Percentiles rank a stretch among this genome's conserved stretches.
These are phyloP conservation scores for Kregervanrija delftensis DNA, from an alignment of 805 yeast species.

Conservation along the genomic window DNA sequence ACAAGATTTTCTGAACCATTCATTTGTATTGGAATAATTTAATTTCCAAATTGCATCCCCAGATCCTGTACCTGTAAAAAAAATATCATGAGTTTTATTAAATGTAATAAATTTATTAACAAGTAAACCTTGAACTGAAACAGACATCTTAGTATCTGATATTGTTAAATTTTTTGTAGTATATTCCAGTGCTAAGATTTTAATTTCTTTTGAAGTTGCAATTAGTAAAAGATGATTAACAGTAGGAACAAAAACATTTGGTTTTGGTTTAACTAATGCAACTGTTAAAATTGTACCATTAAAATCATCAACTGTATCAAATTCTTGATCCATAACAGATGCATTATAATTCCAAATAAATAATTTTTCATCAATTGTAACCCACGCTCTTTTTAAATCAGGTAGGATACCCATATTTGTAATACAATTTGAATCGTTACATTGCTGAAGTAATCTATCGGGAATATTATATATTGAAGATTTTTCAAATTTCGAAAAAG, in stretches of 20 bases:
- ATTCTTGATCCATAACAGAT: constrained; percentile 45
- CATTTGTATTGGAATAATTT: constrained; percentile 72
- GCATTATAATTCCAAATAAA: constrained; percentile 71
- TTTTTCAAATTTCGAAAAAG: constrained; percentile 72
- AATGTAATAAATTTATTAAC: constrained; percentile 56
- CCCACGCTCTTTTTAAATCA: constrained; percentile 78
- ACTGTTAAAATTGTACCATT: constrained; percentile 73
- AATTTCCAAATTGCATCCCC: constrained; percentile 83
- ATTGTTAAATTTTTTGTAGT: constrained; percentile 49
- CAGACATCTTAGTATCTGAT: constrained; percentile 76
- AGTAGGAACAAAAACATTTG: constrained; percentile 69
- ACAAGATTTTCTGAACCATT: constrained; percentile 82
- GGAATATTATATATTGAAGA: constrained; percentile 67
- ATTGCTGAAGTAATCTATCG: constrained; percentile 43
- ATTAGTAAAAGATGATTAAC: constrained; percentile 69
- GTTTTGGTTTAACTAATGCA: constrained; percentile 72
- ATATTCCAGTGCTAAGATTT: constrained; percentile 66
- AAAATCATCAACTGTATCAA: constrained; percentile 76
- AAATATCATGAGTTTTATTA: constrained; percentile 67
- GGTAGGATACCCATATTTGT: constrained; percentile 81
- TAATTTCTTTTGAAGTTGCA: constrained; percentile 74
- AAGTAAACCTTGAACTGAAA: constrained; percentile 71
- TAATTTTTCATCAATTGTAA: constrained; percentile 72
- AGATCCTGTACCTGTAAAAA: constrained; percentile 75
- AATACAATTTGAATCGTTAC: constrained; percentile 35